These are phyloP conservation scores for Darksidea phi DNA, from an alignment of 495 filamentous ascomycete genomes.

Conservation along the genomic window DNA sequence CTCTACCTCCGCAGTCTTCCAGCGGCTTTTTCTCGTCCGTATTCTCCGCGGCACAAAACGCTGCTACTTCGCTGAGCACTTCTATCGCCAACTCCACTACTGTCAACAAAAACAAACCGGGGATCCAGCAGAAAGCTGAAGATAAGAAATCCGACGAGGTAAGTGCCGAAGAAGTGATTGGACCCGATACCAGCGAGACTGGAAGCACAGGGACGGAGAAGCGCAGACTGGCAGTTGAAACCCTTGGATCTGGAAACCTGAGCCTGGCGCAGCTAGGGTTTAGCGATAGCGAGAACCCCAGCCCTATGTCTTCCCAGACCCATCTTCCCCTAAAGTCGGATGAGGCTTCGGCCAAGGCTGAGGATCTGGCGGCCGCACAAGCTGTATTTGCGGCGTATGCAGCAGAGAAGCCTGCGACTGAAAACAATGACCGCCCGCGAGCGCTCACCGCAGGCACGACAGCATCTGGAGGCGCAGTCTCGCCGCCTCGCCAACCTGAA, in stretches of 20 bases:
- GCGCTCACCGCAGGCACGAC: slow-evolving; percentile 35
- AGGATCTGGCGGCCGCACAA: slow-evolving; percentile 58
- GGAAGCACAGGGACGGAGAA: slow-evolving; percentile 43
- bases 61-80: slow-evolving; percentile 80
- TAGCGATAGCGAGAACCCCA: slow-evolving; percentile 52
- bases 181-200: slow-evolving; percentile 34
- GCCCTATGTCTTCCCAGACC: slow-evolving; percentile 48
- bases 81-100: slow-evolving; percentile 67
- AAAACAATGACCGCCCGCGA: slow-evolving; percentile 29
- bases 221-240: slow-evolving; percentile 69
- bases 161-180: slow-evolving; percentile 40
- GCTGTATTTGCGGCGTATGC: slow-evolving; percentile 62
- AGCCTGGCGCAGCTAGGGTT: slow-evolving; percentile 81
- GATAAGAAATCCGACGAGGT: slow-evolving; percentile 37
- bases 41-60: slow-evolving; percentile 90
- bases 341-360: slow-evolving; percentile 55
- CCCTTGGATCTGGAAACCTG: slow-evolving; percentile 82
- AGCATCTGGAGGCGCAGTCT: slow-evolving; percentile 32
- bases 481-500: slow-evolving; percentile 59
- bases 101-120: slow-evolving; percentile 36
- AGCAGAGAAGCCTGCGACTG: slow-evolving; percentile 22
- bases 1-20: slow-evolving; percentile 47
- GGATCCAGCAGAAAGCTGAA: slow-evolving; percentile 38
- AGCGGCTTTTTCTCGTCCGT: slow-evolving; percentile 89
- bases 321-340: slow-evolving; percentile 49